phyloP scores from a whole-genome alignment of 805 yeast species.

The Schwanniomyces pseudopolymorphus region DNA sequence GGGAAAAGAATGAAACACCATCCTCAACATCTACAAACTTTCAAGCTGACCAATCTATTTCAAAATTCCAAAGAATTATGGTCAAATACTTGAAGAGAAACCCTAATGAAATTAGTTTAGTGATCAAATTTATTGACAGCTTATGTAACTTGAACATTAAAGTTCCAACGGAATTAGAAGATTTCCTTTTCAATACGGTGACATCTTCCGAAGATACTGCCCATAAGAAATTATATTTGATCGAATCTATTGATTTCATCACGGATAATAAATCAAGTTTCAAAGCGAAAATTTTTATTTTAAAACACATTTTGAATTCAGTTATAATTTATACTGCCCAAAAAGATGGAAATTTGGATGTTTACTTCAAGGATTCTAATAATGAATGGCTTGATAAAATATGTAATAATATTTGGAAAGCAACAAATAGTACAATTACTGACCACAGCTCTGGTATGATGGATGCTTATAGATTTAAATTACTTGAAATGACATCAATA shows the following conservation, averaged over 20 bases:
- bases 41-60: slow-evolving; percentile 68
- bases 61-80: slow-evolving; percentile 51
- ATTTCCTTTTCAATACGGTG: slow-evolving; percentile 55
- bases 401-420: slow-evolving; percentile 71
- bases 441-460: slow-evolving; percentile 62
- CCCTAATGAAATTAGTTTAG: slow-evolving; percentile 22
- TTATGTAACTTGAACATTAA: slow-evolving; percentile 47
- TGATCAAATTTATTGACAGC: slow-evolving; percentile 31
- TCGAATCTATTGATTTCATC: slow-evolving; percentile 47
- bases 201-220: slow-evolving; percentile 50
- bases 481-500: slow-evolving; percentile 78
- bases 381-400: slow-evolving; percentile 64
- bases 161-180: slow-evolving; percentile 49
- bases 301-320: slow-evolving; percentile 62
- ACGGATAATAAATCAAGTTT: slow-evolving; percentile 45
- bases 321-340: slow-evolving; percentile 63
- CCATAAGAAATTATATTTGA: slow-evolving; percentile 51
- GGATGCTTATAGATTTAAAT: slow-evolving; percentile 73
- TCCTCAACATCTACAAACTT: slow-evolving; percentile 62
- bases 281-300: slow-evolving; percentile 56
- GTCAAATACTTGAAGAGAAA: slow-evolving; percentile 27
- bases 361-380: slow-evolving; percentile 36
- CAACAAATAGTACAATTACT: slow-evolving; percentile 51
- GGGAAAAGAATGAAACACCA: slow-evolving; percentile 39
- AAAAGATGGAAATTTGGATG: slow-evolving; percentile 45